phyloP scores from a whole-genome alignment of 352 stramenopile genomes.

The Phytophthora pisi region DNA sequence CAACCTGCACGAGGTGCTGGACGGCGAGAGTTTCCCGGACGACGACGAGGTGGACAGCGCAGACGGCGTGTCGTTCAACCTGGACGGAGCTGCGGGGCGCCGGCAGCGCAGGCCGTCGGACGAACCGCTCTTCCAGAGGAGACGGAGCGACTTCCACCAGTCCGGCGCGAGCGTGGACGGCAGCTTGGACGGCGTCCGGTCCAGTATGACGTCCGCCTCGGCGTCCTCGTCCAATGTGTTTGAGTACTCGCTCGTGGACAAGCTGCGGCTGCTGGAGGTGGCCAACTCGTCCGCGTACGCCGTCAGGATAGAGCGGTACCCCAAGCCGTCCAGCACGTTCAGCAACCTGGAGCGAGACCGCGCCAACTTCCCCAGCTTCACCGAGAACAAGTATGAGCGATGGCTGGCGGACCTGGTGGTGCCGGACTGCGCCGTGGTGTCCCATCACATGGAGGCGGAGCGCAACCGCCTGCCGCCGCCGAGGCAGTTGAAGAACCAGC shows the following conservation, averaged over 20 bases:
- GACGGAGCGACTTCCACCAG: slow-evolving; percentile 45
- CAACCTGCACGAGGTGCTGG: slow-evolving; percentile 81
- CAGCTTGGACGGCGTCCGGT: slow-evolving; percentile 58
- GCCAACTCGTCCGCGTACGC: slow-evolving; percentile 76
- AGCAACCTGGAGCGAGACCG: slow-evolving; percentile 67
- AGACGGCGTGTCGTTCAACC: slow-evolving; percentile 32
- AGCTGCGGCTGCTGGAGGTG: slow-evolving; percentile 71
- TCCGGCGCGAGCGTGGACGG: slow-evolving; percentile 46
- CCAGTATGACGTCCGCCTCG: slow-evolving; percentile 59
- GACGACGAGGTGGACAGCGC: slow-evolving; percentile 43
- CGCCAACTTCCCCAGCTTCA: slow-evolving; percentile 57
- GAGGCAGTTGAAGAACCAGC: slow-evolving; percentile 70
- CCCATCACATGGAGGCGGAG: slow-evolving; percentile 56
- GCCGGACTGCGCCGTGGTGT: slow-evolving; percentile 56
- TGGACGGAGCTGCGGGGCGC: slow-evolving; percentile 23
- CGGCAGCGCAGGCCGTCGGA: slow-evolving; percentile 44
- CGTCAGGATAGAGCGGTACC: slow-evolving; percentile 80
- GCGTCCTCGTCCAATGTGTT: slow-evolving; percentile 45
- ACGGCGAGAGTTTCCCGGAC: slow-evolving; percentile 65
- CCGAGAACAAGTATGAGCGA: slow-evolving; percentile 75
- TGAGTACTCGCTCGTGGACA: slow-evolving; percentile 74
- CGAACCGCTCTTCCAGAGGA: slow-evolving; percentile 68
- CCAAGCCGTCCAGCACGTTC: slow-evolving; percentile 71
- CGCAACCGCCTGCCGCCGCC: slow-evolving; percentile 49
- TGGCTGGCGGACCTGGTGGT: slow-evolving; percentile 72